Percentiles rank a stretch among this genome's conserved stretches.
Conservation (phyloP, 345 rosid genomes). For the Stellera chamaejasme region DNA sequence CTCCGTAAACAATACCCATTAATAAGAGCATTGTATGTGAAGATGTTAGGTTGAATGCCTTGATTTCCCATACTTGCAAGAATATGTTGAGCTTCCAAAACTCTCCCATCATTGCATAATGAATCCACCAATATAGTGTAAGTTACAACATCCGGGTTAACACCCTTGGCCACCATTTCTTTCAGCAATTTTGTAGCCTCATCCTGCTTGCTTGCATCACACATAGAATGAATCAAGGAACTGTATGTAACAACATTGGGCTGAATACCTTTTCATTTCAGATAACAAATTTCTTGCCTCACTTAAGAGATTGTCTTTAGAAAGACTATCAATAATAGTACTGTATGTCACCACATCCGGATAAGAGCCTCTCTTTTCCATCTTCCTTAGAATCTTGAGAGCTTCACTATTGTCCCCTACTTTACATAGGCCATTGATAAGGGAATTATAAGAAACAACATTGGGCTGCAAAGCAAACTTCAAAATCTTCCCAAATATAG, state of each 20-base stretch:
- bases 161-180: conserved; percentile 6
- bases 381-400: conserved; percentile 17
- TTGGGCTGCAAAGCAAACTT: conserved; percentile 11
- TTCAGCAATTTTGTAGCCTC: conserved; percentile 4
- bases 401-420: conserved; percentile 3
- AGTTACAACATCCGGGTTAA: conserved; percentile 10
- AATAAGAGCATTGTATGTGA: conserved; percentile 7
- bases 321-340: conserved; percentile 10
- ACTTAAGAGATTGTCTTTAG: conserved; percentile 4
- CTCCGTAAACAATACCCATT: conserved; percentile 10
- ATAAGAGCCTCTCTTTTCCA: conserved; percentile 4
- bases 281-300: conserved; percentile 8
- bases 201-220: neutral
- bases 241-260: conserved; percentile 8
- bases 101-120: conserved; percentile 8
- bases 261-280: conserved; percentile 3
- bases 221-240: conserved; percentile 4
- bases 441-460: conserved; percentile 9
- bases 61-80: conserved; percentile 1
- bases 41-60: conserved; percentile 6
- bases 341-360: neutral
- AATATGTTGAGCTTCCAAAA: neutral
- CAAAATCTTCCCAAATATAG: conserved; percentile 12
- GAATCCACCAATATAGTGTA: conserved; percentile 8
- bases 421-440: conserved; percentile 13